Base-by-base conservation (phyloP, 306 rosid genomes). In the Pyrus betulifolia region DNA sequence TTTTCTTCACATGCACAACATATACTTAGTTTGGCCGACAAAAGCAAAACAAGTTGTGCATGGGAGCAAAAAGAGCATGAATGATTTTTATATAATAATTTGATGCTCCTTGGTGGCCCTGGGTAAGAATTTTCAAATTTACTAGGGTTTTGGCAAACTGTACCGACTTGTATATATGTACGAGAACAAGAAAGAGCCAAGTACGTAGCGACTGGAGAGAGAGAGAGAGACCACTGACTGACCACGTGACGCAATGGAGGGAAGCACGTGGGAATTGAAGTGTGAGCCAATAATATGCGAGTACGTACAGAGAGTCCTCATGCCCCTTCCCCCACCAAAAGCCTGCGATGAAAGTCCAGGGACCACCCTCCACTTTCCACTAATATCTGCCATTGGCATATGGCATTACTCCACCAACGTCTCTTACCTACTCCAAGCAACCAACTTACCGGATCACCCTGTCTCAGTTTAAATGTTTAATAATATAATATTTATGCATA, bases 261-360 rank as follows among this genome's bases (percentile, higher is more conserved):
- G 45, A 33, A 55, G 71, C 85, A 82, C 85, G 82, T 82, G 85
- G 82, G 76, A 30, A 23, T 77, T 52, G 74, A 18, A 69, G 6
- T 21, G n/a, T 45, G 13, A 42, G 68, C 77, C 80, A 81, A 81
- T 71, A 8, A 45, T 18, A 49, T 57, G 64, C 46, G 75, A 72
- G 10, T 11, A 45, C 38, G 27, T 9, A 35, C 52, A 9, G 19
- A 15, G 19, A 17, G 21, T 6, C 38, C 52, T 8, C 67, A 22
- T 21, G 72, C 59, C 72, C 22, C 28, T 35, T 8, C 2, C 38
- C 40, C 76, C 80, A 33, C 40, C 33, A 71, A 33, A 2, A 10
- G 69, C 80, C 64, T 64, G 80, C 65, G 84, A 68, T 30, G 22
- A 33, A 8, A 30, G 60, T 28, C 44, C 76, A 23, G 22, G 78